phyloP scores from a whole-genome alignment of 306 rosid genomes.

The Gastrolobium bilobum region DNA sequence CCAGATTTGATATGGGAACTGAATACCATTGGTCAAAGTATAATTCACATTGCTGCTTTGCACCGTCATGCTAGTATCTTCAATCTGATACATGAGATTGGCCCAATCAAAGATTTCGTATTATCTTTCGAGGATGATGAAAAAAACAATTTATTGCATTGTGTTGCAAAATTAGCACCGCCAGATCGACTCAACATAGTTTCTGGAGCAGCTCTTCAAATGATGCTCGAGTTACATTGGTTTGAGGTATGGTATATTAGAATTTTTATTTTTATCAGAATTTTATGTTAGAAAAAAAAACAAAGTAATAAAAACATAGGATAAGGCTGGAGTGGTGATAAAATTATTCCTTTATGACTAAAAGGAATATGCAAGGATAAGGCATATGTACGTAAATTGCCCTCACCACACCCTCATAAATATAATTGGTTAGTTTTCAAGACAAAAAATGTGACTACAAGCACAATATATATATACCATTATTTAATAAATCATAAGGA shows the following conservation, averaged over 20 bases:
- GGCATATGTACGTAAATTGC: too few species aligned
- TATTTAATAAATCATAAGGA: too few species aligned
- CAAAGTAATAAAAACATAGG: too few species aligned
- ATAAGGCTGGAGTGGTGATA: too few species aligned
- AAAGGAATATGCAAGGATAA: too few species aligned
- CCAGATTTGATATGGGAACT: slow-evolving; percentile 59
- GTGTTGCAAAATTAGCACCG: slow-evolving; percentile 52
- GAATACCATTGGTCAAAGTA: slow-evolving; percentile 24
- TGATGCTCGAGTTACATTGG: slow-evolving; percentile 58
- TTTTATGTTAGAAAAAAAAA: too few species aligned
- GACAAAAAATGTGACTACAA: too few species aligned
- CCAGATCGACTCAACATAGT: slow-evolving; percentile 46
- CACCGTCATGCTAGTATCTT: slow-evolving; percentile 59
- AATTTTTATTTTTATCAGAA: too few species aligned
- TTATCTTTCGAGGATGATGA: background rate
- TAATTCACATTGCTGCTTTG: slow-evolving; percentile 54
- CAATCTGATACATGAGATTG: slow-evolving; percentile 54
- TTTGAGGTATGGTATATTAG: slow-evolving; percentile 51
- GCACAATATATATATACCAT: too few species aligned
- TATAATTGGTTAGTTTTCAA: too few species aligned
- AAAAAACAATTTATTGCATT: slow-evolving; percentile 42
- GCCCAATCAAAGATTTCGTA: slow-evolving; percentile 47
- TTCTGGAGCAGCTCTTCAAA: slow-evolving; percentile 61
- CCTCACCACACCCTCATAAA: too few species aligned
- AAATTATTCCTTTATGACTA: too few species aligned